Evolutionary conservation across 257 asterid species (phyloP).

Genomic region (Anisodus tanguticus): DNA sequence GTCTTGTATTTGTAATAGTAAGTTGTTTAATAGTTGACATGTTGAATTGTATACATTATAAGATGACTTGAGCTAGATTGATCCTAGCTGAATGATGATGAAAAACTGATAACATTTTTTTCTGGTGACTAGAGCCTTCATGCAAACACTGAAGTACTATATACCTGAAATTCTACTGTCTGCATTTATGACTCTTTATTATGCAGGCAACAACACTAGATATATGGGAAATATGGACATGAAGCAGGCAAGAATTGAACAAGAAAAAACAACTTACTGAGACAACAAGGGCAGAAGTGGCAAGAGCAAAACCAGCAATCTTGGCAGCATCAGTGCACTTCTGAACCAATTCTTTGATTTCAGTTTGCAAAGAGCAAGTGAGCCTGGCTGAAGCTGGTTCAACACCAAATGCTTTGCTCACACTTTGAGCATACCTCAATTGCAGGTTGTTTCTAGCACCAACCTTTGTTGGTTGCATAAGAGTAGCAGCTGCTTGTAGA

Average conservation of each 20-base stretch:
- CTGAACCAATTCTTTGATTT: constrained; percentile 74
- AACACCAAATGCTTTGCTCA: constrained; percentile 69
- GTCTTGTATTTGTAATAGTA: not conserved
- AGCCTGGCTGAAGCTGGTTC: constrained; percentile 56
- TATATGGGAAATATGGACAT: not conserved
- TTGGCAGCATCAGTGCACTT: constrained; percentile 90
- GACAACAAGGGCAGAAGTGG: constrained; percentile 92
- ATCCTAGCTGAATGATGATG: not conserved
- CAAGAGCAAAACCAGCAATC: constrained; percentile 96
- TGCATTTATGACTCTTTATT: not conserved
- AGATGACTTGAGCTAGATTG: not conserved
- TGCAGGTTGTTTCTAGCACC: constrained; percentile 61
- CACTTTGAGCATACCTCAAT: constrained; percentile 59
- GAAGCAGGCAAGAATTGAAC: not conserved
- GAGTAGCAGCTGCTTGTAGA: constrained; percentile 89
- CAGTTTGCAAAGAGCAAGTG: constrained; percentile 84
- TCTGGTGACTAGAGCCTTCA: not conserved
- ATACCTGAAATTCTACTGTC: not conserved
- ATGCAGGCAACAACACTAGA: not conserved
- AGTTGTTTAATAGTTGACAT: not conserved
- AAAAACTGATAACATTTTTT: not conserved
- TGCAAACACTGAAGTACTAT: not conserved
- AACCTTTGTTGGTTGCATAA: constrained; percentile 82
- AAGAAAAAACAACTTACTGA: constrained; percentile 52
- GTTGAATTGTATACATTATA: not conserved